Evolutionary conservation across 768 basidiomycete species (phyloP).

Genomic region (Cyathus striatus): DNA sequence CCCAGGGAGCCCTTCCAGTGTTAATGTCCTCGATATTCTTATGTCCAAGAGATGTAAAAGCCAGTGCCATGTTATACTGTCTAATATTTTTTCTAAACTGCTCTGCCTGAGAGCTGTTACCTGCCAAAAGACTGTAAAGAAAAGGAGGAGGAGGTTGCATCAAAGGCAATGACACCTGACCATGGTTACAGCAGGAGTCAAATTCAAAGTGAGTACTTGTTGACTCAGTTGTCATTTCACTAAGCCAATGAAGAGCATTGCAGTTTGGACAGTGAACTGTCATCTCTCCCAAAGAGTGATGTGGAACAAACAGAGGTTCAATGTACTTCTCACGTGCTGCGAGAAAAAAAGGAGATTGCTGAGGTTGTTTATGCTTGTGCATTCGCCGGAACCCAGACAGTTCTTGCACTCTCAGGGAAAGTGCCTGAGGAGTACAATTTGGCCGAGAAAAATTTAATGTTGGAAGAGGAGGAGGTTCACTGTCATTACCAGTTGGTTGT

Average conservation of each 20-base stretch:
- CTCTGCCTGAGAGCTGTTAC: slow-evolving; percentile 5
- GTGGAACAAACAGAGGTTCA: too few relatives aligned
- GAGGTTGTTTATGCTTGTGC: too few relatives aligned
- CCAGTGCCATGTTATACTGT: slow-evolving; percentile 29
- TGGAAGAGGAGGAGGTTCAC: too few relatives aligned
- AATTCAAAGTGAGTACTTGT: slow-evolving; percentile 9
- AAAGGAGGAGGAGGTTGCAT: slow-evolving; percentile 14
- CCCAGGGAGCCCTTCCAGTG: slow-evolving; percentile 16
- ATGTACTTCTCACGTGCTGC: too few relatives aligned
- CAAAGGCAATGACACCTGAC: slow-evolving; percentile 14
- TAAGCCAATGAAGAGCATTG: background rate
- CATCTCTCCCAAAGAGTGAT: background rate
- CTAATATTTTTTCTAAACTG: slow-evolving; percentile 24
- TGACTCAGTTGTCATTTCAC: background rate
- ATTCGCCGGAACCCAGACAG: too few relatives aligned
- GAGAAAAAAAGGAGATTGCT: too few relatives aligned
- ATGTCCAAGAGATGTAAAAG: slow-evolving; percentile 28
- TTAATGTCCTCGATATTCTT: too few relatives aligned
- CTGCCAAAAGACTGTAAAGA: slow-evolving; percentile 6
- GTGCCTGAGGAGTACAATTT: too few relatives aligned
- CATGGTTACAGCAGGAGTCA: slow-evolving; percentile 20
- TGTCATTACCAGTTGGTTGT: too few relatives aligned
- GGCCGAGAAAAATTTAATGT: too few relatives aligned
- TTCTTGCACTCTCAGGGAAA: too few relatives aligned
- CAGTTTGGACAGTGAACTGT: background rate